Base-by-base conservation (phyloP, 768 basidiomycete genomes). In the Phlebiopsis gigantea region DNA sequence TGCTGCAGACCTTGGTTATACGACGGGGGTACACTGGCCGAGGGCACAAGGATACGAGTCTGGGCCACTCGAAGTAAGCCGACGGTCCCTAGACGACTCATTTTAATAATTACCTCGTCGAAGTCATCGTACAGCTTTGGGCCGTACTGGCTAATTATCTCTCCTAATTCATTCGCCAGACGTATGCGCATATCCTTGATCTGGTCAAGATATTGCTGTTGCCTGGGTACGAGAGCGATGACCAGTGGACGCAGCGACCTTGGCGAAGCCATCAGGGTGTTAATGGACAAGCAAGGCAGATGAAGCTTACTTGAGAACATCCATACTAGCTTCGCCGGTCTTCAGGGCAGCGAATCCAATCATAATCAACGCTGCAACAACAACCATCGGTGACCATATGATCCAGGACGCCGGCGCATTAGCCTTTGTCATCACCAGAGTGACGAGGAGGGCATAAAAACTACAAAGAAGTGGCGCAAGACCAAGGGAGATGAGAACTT, bases 281-380 rank as follows among this genome's bases (percentile, higher is more conserved):
- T 42, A n/a, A n/a, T n/a, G n/a, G n/a, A n/a, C n/a, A n/a, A n/a
- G n/a, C n/a, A 14, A 5, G 26, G 26, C 46, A 2, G 50, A 30
- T 15, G 21, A 39, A 31, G 73, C 87, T 66, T 62, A 95, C 94
- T 97, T 97, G 54, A 94, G 77, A 28, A 98, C 93, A 65, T 98
- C 95, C 82, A 95, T 87, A 41, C 95, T 96, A 34, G 94, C 96
- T 69, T 98, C 95, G 39, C 95, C 95, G 65, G 97, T 98, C 69
- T 97, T 96, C 45, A 98, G 79, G 4, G 95, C 90, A 5, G 92
- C 91, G 67, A 87, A 91, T 52, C 90, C 94, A 77, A 96, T 88
- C 67, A 88, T 80, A 17, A 96, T 95, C 21, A 98, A 71, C 1
- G 83, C 77, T 5, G 79, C 72, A 53, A 89, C 73, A 53, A 92